Conservation (phyloP, 1,139 yeast species). For the Zygosaccharomyces sapae region DNA sequence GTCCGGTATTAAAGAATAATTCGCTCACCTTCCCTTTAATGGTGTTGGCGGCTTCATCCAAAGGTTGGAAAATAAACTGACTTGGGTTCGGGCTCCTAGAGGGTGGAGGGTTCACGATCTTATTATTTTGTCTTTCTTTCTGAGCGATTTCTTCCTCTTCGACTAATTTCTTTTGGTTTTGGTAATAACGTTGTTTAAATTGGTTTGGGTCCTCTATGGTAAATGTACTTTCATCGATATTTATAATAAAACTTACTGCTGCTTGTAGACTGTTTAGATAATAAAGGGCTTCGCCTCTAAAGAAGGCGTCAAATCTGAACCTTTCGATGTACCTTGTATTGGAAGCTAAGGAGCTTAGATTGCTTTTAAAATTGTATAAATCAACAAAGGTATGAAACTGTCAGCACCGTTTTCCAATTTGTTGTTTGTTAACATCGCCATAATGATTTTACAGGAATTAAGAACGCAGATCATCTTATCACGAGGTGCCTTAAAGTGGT, state of each 20-base stretch:
- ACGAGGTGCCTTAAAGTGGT: constrained; percentile 84
- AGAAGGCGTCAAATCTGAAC: constrained; percentile 69
- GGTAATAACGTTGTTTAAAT: constrained; percentile 48
- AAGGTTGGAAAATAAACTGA: constrained; percentile 23
- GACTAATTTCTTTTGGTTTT: constrained; percentile 26
- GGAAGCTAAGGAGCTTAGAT: constrained; percentile 60
- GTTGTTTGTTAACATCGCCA: constrained; percentile 73
- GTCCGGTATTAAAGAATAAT: constrained; percentile 15
- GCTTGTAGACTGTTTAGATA: constrained; percentile 84
- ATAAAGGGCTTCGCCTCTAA: constrained; percentile 84
- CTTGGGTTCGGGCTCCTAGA: constrained; percentile 14
- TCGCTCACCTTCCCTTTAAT: constrained; percentile 29
- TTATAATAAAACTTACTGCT: constrained; percentile 71
- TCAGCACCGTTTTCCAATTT: constrained; percentile 79
- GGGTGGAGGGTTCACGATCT: neutral
- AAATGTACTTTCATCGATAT: constrained; percentile 53
- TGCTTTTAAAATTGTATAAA: constrained; percentile 70
- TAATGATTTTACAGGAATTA: constrained; percentile 88
- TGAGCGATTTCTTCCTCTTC: constrained; percentile 3
- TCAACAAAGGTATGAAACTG: constrained; percentile 80
- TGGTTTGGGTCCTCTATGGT: constrained; percentile 60
- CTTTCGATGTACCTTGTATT: constrained; percentile 82
- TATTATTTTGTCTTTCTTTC: neutral
- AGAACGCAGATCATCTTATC: constrained; percentile 89
- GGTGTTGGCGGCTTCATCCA: constrained; percentile 33